Evolutionary conservation across 169 alveolate genomes (phyloP).

Genomic region (Sarcocystis neurona): DNA sequence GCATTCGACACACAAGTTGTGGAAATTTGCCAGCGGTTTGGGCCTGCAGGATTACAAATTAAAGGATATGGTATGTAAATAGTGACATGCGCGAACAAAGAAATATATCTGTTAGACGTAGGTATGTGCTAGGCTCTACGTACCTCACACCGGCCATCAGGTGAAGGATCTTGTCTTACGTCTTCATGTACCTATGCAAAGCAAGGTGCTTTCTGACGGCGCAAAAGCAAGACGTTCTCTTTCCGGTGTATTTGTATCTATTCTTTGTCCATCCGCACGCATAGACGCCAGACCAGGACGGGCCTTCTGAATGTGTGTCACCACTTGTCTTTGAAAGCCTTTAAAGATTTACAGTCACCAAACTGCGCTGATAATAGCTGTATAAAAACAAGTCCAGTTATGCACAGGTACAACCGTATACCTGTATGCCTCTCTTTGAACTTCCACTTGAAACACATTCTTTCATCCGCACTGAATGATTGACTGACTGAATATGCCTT

Average conservation of each 20-base stretch:
- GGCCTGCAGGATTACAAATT: conserved; percentile 64
- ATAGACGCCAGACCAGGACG: too few species aligned
- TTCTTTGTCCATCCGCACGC: too few species aligned
- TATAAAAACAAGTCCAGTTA: too few species aligned
- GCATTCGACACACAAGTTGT: neutral
- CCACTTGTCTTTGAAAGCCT: too few species aligned
- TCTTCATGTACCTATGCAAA: neutral
- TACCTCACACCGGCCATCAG: neutral
- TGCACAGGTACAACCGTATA: too few species aligned
- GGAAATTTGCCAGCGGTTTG: conserved; percentile 41
- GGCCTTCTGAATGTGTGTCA: too few species aligned
- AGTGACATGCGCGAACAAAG: neutral
- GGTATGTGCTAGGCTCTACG: neutral
- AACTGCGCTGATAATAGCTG: too few species aligned
- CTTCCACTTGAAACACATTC: too few species aligned
- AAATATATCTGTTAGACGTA: neutral
- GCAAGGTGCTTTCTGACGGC: neutral
- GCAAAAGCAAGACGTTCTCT: neutral
- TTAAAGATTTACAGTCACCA: too few species aligned
- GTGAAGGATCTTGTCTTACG: neutral
- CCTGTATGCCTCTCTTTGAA: too few species aligned
- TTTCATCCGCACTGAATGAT: too few species aligned
- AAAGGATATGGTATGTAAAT: conserved; percentile 54
- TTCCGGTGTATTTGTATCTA: neutral
- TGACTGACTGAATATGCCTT: too few species aligned